Evolutionary conservation across 352 stramenopile genomes (phyloP).

Genomic region (Thraustotheca clavata): DNA sequence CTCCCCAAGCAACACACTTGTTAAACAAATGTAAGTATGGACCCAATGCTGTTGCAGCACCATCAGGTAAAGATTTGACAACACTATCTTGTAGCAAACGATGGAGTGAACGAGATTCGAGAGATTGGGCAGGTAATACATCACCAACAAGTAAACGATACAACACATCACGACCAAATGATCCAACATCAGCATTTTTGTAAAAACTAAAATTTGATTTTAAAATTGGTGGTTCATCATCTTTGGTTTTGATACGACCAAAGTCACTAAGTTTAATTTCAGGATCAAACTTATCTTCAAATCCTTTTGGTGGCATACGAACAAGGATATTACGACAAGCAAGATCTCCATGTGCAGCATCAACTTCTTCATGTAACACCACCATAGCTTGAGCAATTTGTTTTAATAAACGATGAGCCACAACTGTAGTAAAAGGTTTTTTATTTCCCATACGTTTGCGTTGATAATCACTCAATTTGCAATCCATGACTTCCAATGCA

Average conservation of each 20-base stretch:
- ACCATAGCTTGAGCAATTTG: slow-evolving; percentile 76
- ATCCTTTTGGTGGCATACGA: slow-evolving; percentile 62
- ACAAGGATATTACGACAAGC: slow-evolving; percentile 84
- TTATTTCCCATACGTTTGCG: slow-evolving; percentile 40
- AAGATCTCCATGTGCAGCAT: slow-evolving; percentile 70
- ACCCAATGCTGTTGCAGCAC: slow-evolving; percentile 43
- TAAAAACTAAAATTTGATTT: slow-evolving; percentile 67
- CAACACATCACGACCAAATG: slow-evolving; percentile 69
- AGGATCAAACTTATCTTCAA: slow-evolving; percentile 72
- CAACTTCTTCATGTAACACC: slow-evolving; percentile 65
- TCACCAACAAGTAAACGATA: slow-evolving; percentile 72
- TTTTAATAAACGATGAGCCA: slow-evolving; percentile 31
- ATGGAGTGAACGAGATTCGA: slow-evolving; percentile 66
- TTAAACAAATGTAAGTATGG: slow-evolving; percentile 64
- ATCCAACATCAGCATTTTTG: slow-evolving; percentile 76
- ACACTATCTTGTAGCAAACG: slow-evolving; percentile 67
- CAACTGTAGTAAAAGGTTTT: background rate
- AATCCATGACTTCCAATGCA: slow-evolving; percentile 81
- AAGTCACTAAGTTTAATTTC: slow-evolving; percentile 81
- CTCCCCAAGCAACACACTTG: slow-evolving; percentile 65
- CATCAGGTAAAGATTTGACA: slow-evolving; percentile 49
- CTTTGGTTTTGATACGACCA: slow-evolving; percentile 60
- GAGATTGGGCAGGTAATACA: slow-evolving; percentile 56
- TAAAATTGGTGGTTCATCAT: slow-evolving; percentile 59
- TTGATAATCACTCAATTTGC: slow-evolving; percentile 81